A percentile compares a stretch with the other conserved stretches of the same genome.
phyloP scores from a whole-genome alignment of 371 early-diverging fungal genomes.

The Hamiltosporidium tvaerminnensis region DNA sequence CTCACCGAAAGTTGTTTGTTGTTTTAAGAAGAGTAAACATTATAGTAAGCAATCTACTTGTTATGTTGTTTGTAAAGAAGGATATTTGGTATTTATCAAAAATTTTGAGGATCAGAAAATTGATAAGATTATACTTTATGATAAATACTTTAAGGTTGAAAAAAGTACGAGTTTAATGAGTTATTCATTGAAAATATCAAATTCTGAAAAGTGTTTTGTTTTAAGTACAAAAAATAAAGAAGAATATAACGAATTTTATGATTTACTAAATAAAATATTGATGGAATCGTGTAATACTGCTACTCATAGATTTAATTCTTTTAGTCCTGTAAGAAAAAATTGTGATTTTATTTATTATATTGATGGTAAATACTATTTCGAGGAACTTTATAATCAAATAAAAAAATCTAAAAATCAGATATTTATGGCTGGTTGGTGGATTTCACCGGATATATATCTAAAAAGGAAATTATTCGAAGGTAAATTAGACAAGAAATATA shows the following conservation, averaged over 20 bases:
- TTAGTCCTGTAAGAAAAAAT: constrained; percentile 62
- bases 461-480: constrained; percentile 56
- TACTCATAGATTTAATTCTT: constrained; percentile 57
- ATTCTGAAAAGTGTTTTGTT: not conserved
- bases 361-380: constrained; percentile 67
- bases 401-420: constrained; percentile 60
- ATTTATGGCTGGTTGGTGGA: constrained; percentile 74
- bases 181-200: not conserved
- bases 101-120: constrained; percentile 6
- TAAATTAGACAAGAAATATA: constrained; percentile 59
- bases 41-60: not conserved
- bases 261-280: not conserved
- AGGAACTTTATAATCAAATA: constrained; percentile 63
- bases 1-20: not conserved
- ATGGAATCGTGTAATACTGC: not conserved
- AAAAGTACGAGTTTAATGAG: not conserved
- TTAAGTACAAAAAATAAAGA: not conserved
- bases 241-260: not conserved
- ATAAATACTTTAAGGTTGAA: not conserved
- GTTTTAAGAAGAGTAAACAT: not conserved
- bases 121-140: constrained; percentile 4
- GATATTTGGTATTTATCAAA: constrained; percentile 10
- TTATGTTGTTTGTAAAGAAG: constrained; percentile 14
- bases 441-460: constrained; percentile 56
- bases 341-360: constrained; percentile 60